A percentile compares a stretch with the other conserved stretches of the same genome.
phyloP scores from a whole-genome alignment of 129 eudicot genomes.

The Escallonia rubra region DNA sequence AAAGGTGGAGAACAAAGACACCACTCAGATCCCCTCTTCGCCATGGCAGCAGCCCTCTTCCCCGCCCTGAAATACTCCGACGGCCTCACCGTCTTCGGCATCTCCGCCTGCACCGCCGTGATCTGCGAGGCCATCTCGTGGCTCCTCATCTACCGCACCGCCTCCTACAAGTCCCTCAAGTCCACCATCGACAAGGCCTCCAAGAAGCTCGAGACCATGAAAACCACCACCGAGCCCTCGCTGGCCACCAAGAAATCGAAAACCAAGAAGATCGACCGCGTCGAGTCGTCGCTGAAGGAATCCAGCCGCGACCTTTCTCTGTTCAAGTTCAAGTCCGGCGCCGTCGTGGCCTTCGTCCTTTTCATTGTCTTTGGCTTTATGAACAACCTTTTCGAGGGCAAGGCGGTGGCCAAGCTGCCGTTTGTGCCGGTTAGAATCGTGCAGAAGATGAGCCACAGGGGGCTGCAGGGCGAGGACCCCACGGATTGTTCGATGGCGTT shows the following conservation, averaged over 20 bases:
- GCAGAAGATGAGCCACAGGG: constrained; percentile 95
- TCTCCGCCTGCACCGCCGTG: constrained; percentile 71
- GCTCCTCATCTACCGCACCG: constrained; percentile 85
- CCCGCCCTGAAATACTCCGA: constrained; percentile 55
- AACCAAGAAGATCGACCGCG: constrained; percentile 73
- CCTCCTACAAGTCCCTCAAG: constrained; percentile 88
- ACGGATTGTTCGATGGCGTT: constrained; percentile 99
- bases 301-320: constrained; percentile 78
- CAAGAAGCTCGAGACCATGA: constrained; percentile 92
- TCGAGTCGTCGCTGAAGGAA: constrained; percentile 40
- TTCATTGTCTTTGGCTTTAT: constrained; percentile 77
- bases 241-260: constrained; percentile 48
- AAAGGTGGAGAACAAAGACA: background rate
- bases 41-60: constrained; percentile 30
- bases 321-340: constrained; percentile 89
- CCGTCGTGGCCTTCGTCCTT: constrained; percentile 68
- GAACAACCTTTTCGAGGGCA: constrained; percentile 75
- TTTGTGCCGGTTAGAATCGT: constrained; percentile 71
- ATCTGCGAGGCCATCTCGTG: constrained; percentile 89
- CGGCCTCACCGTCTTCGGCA: constrained; percentile 66
- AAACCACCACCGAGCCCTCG: constrained; percentile 16
- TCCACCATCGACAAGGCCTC: constrained; percentile 89
- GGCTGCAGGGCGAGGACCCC: constrained; percentile 70
- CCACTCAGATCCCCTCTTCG: too few species aligned
- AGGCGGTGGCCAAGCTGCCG: constrained; percentile 86